A percentile compares a stretch with the other conserved stretches of the same genome.
Conservation (phyloP, 202 grass and related monocot species). For the Saccharum hybrid region DNA sequence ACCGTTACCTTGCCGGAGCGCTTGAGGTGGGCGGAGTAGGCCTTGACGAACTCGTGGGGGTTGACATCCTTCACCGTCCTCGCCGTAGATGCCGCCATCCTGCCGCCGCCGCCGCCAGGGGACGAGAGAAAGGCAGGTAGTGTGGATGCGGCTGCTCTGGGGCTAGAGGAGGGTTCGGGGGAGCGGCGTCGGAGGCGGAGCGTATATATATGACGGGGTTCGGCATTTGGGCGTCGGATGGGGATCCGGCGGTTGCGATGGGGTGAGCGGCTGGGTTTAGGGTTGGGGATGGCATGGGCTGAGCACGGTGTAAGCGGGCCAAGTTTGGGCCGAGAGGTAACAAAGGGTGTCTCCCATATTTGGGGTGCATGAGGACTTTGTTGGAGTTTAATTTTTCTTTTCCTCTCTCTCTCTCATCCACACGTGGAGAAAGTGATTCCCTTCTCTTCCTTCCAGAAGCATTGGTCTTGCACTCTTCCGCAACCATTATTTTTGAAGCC, state of each 20-base stretch:
- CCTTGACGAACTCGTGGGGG: constrained; percentile 70
- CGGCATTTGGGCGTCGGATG: neutral
- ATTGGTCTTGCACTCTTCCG: no score
- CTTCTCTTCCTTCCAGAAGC: no score
- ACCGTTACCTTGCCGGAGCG: constrained; percentile 58
- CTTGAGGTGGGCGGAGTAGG: constrained; percentile 71
- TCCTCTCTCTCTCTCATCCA: no score
- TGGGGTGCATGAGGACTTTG: no score
- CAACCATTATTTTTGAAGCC: no score
- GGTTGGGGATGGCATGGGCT: neutral
- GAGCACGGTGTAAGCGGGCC: no score
- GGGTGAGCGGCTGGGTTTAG: neutral
- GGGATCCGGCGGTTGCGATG: neutral
- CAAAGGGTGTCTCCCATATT: no score
- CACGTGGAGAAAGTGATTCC: no score
- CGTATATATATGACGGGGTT: neutral
- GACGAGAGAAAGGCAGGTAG: neutral
- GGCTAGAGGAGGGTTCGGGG: constrained; percentile 36
- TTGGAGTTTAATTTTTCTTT: no score
- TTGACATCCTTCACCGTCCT: constrained; percentile 66
- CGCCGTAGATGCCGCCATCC: constrained; percentile 45
- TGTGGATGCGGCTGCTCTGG: constrained; percentile 1
- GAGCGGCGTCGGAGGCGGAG: neutral
- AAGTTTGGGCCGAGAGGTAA: no score
- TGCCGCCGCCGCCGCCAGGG: neutral